These are phyloP conservation scores for Cyclotella baltica DNA, from an alignment of 108 stramenopile species.

Conservation along the genomic window DNA sequence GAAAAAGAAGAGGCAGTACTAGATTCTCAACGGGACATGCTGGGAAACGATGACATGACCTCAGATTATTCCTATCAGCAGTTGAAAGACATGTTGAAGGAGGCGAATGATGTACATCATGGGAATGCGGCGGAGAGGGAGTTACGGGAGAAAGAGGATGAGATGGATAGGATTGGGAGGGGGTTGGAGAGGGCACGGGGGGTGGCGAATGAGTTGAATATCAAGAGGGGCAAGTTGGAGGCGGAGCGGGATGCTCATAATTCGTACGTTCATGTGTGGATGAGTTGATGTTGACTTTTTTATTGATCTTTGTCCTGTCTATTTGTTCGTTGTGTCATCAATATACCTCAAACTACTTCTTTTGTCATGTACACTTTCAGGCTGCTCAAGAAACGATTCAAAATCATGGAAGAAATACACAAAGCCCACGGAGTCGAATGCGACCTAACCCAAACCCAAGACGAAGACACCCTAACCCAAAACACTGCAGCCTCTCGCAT, in stretches of 20 bases:
- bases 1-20: slow-evolving; percentile 45
- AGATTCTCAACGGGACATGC: slow-evolving; percentile 53
- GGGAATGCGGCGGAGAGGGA: slow-evolving; percentile 47
- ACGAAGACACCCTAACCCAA: slow-evolving; percentile 59
- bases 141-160: slow-evolving; percentile 30
- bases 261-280: slow-evolving; percentile 11
- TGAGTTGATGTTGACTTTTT: not conserved
- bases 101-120: slow-evolving; percentile 58
- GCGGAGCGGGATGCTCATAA: slow-evolving; percentile 61
- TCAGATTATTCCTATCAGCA: slow-evolving; percentile 55
- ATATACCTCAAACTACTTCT: no score
- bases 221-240: slow-evolving; percentile 64
- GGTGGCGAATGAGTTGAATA: slow-evolving; percentile 49
- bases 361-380: no score
- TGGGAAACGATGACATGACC: slow-evolving; percentile 76
- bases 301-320: no score
- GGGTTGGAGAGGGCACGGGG: slow-evolving; percentile 49
- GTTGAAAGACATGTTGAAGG: slow-evolving; percentile 64
- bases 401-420: slow-evolving; percentile 74
- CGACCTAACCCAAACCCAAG: slow-evolving; percentile 59
- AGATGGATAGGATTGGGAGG: slow-evolving; percentile 45
- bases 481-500: slow-evolving; percentile 40
- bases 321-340: not conserved
- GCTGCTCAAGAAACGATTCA: slow-evolving; percentile 56
- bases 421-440: slow-evolving; percentile 61